These are phyloP conservation scores for Monosporozyma aquatica DNA, from an alignment of 805 yeast species.

Conservation along the genomic window DNA sequence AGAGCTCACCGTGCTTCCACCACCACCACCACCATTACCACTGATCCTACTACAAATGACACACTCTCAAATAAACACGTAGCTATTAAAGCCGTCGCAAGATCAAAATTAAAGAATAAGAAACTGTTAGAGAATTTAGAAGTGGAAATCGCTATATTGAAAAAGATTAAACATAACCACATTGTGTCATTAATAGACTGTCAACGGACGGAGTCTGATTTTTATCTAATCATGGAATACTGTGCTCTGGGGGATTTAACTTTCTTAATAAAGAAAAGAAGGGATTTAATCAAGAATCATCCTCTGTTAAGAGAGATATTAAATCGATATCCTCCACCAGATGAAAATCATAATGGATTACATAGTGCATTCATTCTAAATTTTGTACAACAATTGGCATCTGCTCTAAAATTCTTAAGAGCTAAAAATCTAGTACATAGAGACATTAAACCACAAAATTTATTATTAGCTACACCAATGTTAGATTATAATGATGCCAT, in stretches of 20 bases:
- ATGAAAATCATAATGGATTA: constrained; percentile 62
- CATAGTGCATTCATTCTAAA: constrained; percentile 72
- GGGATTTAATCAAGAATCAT: constrained; percentile 60
- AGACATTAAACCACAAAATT: constrained; percentile 85
- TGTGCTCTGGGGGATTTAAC: constrained; percentile 93
- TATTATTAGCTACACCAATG: constrained; percentile 66
- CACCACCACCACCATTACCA: too few relatives aligned
- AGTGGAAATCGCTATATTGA: constrained; percentile 81
- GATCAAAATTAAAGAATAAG: constrained; percentile 74
- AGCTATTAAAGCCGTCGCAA: constrained; percentile 81
- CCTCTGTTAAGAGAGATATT: constrained; percentile 72
- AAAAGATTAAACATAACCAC: constrained; percentile 85
- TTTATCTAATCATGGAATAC: constrained; percentile 91
- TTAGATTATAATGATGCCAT: constrained; percentile 40
- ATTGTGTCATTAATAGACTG: constrained; percentile 82
- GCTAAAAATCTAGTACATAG: constrained; percentile 81
- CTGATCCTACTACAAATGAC: too few relatives aligned
- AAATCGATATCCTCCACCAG: constrained; percentile 75
- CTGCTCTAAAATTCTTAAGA: constrained; percentile 76
- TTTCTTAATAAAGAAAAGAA: constrained; percentile 69
- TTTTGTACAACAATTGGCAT: constrained; percentile 76
- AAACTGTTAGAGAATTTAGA: constrained; percentile 85
- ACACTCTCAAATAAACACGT: constrained; percentile 49
- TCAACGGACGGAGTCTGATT: constrained; percentile 64
- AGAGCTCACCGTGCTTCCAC: constrained; percentile 76